A percentile compares a stretch with the other conserved stretches of the same genome.
These are phyloP conservation scores for Aureobasidium uvarum DNA, from an alignment of 2,329 filamentous ascomycete genomes.

Conservation along the genomic window DNA sequence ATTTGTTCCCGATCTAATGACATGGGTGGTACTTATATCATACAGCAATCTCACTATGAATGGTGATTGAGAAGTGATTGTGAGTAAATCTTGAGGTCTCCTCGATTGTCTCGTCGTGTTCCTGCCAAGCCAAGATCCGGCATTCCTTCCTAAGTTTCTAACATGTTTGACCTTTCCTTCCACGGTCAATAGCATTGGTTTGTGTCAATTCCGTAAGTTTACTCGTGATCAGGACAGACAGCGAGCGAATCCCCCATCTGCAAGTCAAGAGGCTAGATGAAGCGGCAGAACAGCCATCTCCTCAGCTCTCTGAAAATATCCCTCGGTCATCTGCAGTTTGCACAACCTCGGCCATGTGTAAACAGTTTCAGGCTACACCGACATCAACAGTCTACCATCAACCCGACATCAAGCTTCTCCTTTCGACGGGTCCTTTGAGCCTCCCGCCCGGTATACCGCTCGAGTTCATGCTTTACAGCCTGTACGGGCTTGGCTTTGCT, in stretches of 20 bases:
- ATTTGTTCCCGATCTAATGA: too few species aligned
- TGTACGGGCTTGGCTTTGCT: conserved; percentile 17
- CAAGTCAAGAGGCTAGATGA: too few species aligned
- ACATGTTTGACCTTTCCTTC: too few species aligned
- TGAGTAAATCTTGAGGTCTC: too few species aligned
- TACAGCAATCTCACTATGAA: too few species aligned
- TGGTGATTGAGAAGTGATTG: too few species aligned
- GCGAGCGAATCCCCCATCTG: too few species aligned
- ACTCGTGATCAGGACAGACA: too few species aligned
- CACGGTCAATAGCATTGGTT: too few species aligned
- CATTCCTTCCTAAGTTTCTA: neutral
- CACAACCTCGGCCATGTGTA: neutral
- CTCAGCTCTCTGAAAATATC: neutral
- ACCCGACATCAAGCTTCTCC: neutral
- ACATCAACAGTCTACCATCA: neutral
- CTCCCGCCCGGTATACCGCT: conserved; percentile 1
- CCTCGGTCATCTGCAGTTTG: neutral
- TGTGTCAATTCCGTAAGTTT: too few species aligned
- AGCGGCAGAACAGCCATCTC: neutral
- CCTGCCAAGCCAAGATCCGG: neutral
- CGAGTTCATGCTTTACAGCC: neutral
- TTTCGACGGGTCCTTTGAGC: neutral
- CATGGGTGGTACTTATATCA: too few species aligned
- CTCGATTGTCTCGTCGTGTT: neutral
- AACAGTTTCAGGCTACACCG: neutral